Base-by-base conservation (phyloP, 176 grass and related monocot species). In the Zizania latifolia region DNA sequence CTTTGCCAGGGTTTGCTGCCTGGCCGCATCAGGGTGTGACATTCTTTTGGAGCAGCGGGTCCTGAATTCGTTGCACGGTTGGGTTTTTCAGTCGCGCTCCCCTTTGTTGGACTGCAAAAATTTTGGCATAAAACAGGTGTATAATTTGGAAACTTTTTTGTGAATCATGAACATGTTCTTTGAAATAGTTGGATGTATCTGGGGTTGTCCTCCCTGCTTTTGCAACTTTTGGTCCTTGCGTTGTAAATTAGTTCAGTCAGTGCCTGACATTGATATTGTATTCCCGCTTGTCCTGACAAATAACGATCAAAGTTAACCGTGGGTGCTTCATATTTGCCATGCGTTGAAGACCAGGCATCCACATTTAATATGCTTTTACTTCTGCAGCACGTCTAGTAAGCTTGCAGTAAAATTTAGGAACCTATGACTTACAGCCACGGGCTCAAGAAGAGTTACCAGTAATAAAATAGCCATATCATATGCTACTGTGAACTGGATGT, bases 81-180 rank as follows among this genome's bases (percentile, higher is more conserved):
- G 37, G 63, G 72, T 86, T 30, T 66, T 51, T 82, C 75, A 22
- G 8, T 78, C 26, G 2, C 40, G 12, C 14, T 43, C 21, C 17
- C 53, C 15, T 68, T 61, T 33, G 31, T 72, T 79, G 59, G 37
- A 70, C 74, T 60, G 67, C 79, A 78, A 57, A 63, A 86, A 76
- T 82, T 86, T 90, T 86, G 86, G 70, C 75, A 79, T 75, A 65
- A 79, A 62, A 64, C 72, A 86, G 57, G 19, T 80, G 57, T 89
- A 75, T 72, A 81, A 81, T 66, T 40, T 81, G 12, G 63, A 71
- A n/a, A 14, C 53, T 45, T 83, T 76, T 62, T 76, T 51, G 57
- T 74, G 41, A 40, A 22, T 29, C 58, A 69, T 59, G 56, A 68
- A 19, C 15, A 5, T 41, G 61, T 75, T 59, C 1, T 83, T 74